Base-by-base conservation (phyloP, 495 filamentous ascomycete species). In the Aspergillus sclerotiicarbonarius region DNA sequence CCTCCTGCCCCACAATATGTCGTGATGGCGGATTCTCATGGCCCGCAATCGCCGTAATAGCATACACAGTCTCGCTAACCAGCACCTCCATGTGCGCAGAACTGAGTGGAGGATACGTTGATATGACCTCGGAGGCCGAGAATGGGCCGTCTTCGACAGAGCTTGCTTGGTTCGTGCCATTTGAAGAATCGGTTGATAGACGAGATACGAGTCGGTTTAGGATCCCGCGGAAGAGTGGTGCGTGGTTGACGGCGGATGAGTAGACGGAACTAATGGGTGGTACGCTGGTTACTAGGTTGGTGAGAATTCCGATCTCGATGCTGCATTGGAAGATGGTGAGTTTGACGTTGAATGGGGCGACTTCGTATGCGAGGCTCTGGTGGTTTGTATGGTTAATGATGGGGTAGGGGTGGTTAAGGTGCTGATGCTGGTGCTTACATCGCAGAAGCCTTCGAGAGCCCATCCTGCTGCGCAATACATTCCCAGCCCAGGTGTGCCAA, bases 361-460 rank as follows among this genome's bases (percentile, higher is more conserved):
- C 89, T 73, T 98, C 94, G 75, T 96, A 98, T 1, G 92, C 92
- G 10, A 98, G 79, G 48, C 90, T 94, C 82, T 86, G 60, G 16
- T 69, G 45, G 68, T 57, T 47, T 50, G 8, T 15, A 25, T 16
- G 19, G 6, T 39, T 15, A 43, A 18, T n/a, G 15, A 18, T 2
- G 9, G 5, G 8, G 4, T 52, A 3, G 25, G 21, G 19, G 39
- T n/a, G 4, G 16, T 46, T 57, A 10, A 47, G n/a, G 33, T 3
- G 33, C 9, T 9, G 8, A 7, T 9, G 6, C 10, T 1, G 32
- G 1, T 21, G 59, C 77, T 57, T 61, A 84, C 82, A 72, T 96
- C 93, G 73, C 91, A 96, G 71, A 94, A 96, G n/a, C 94, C 94
- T 72, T 98, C 94, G 6, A 98, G 82, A 8, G 93, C 94, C 91